These are phyloP conservation scores for Sungouiella thailandica DNA, from an alignment of 805 yeast species.

Conservation along the genomic window DNA sequence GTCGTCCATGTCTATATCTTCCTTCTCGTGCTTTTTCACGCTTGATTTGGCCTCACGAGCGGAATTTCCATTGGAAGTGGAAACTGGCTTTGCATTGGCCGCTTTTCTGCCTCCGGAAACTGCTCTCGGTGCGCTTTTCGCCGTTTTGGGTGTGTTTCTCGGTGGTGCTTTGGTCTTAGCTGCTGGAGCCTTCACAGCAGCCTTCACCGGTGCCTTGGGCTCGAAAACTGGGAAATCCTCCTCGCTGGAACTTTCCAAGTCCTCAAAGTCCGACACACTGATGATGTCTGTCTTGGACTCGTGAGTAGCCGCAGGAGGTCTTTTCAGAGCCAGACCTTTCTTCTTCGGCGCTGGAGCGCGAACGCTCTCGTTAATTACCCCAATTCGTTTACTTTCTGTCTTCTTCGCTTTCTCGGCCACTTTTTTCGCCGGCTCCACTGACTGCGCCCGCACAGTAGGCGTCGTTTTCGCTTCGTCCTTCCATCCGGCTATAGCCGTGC, in stretches of 20 bases:
- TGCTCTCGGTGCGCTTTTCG: constrained; percentile 1
- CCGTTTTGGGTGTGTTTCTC: background rate
- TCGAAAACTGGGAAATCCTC: constrained; percentile 12
- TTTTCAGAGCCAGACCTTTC: constrained; percentile 4
- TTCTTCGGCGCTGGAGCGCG: background rate
- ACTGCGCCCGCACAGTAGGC: constrained; percentile 1
- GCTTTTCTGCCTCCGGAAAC: constrained; percentile 1
- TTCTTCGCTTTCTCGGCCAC: background rate
- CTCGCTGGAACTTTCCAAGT: constrained; percentile 18
- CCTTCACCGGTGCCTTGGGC: constrained; percentile 5
- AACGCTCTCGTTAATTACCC: background rate
- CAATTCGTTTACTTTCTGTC: background rate
- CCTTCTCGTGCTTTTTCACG: constrained; percentile 1
- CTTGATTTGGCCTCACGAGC: background rate
- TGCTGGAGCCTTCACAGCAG: constrained; percentile 3
- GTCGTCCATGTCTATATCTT: constrained; percentile 26
- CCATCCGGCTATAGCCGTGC: constrained; percentile 21
- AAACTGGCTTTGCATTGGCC: background rate
- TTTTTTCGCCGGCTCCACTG: background rate
- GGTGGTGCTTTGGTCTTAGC: background rate
- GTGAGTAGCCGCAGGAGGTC: constrained; percentile 14
- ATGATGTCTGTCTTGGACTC: constrained; percentile 18
- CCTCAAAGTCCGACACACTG: constrained; percentile 37
- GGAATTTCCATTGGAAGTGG: background rate
- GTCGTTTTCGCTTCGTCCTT: constrained; percentile 2